Conservation (phyloP, 2,329 filamentous ascomycete genomes). For the Epicoccum sorghinum region DNA sequence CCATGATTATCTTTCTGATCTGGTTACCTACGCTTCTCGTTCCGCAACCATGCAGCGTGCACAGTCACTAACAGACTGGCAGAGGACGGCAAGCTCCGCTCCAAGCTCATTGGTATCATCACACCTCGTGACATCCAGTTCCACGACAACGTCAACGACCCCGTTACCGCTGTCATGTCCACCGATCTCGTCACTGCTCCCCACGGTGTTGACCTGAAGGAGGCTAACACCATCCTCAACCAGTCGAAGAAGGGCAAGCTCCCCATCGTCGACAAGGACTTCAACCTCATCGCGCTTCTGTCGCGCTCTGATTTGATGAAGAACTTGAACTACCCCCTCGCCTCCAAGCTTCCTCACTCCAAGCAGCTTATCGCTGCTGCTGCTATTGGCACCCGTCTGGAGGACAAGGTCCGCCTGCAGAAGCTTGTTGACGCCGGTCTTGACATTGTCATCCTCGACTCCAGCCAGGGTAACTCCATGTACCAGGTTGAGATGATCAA, state of each 20-base stretch:
- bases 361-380: conserved; percentile 97
- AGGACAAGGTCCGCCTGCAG: conserved; percentile 85
- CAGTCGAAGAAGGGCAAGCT: conserved; percentile 99
- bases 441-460: conserved; percentile 94
- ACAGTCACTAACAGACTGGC: conserved; percentile 33
- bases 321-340: conserved; percentile 95
- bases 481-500: conserved; percentile 99
- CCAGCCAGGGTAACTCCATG: conserved; percentile 96
- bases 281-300: conserved; percentile 68
- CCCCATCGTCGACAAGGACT: conserved; percentile 82
- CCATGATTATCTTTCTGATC: conserved; percentile 57
- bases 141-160: conserved; percentile 73
- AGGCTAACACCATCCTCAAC: conserved; percentile 92
- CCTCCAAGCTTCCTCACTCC: conserved; percentile 93
- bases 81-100: conserved; percentile 93
- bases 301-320: conserved; percentile 88
- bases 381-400: conserved; percentile 91
- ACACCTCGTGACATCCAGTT: conserved; percentile 99
- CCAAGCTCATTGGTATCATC: conserved; percentile 95
- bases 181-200: conserved; percentile 90
- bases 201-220: conserved; percentile 78
- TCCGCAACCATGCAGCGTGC: neutral
- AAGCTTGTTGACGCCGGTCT: conserved; percentile 93
- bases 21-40: conserved; percentile 12
- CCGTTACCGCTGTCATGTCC: conserved; percentile 91